Base-by-base conservation (phyloP, 2,329 filamentous ascomycete genomes). In the Neonectria sp. region DNA sequence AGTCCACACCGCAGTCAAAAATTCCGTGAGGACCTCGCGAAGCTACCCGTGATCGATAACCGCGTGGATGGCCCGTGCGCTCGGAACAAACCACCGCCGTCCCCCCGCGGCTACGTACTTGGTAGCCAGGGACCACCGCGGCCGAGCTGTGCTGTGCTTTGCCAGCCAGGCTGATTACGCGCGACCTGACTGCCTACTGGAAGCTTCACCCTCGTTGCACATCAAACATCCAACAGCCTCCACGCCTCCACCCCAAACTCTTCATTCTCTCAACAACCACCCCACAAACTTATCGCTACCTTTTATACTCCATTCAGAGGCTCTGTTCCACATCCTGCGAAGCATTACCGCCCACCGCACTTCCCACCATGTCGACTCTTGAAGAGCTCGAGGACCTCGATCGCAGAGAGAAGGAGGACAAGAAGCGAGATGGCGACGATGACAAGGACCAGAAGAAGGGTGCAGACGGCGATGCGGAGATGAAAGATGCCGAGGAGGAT, bases 301-400 rank as follows among this genome's bases (percentile, higher is more conserved):
- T 17, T 21, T 31, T 15, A 7, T 49, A 24, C 4, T 48, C 17
- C 31, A 49, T 12, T 31, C 31, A 40, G 21, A 31, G 17, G n/a
- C 29, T 27, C 7, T 45, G 5, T 51, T 46, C 6, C 31, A 35
- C 21, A 51, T n/a, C 25, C 31, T 29, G 4, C 48, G 5, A 12
- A 55, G 27, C 24, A 46, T 27, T 56, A 55, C 45, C 59, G 49
- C 67, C 45, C 43, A 46, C 62, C 46, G 43, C 69, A 63, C 48
- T 59, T 53, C 60, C 52, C 79, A 86, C 71, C 80, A 97, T 97
- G 94, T 95, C 94, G 75, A 96, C 93, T 75, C 91, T 97, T 78
- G 94, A 97, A 86, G 94, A 97, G 85, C 92, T 97, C 79, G 94
- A 97, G 80, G 93, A 95, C 82, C 88, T 97, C 81, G 93, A 96